Evolutionary conservation across 495 filamentous ascomycete species (phyloP), one percentile per base, ranked within the genome.

Genomic region (Usnea hakonensis): DNA sequence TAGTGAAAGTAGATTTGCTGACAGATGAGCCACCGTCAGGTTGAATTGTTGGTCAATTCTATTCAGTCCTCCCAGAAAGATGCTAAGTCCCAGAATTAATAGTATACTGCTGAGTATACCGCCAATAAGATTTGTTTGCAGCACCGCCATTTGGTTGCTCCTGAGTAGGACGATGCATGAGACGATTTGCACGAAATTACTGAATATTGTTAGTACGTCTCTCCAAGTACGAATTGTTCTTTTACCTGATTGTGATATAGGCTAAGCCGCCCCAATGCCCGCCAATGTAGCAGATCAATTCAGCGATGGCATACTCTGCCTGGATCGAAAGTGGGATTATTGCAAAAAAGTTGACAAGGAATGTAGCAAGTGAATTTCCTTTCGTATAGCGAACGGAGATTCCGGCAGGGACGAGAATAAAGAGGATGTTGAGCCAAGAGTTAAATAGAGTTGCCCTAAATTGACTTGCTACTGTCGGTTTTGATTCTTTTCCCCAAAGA

Each of bases 61-160:
- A 3, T 30, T 17, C 19, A 60, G 23, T 33, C 57, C 57, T 46
- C 57, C 57, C 14, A 60, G 21, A 21, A 60, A 50, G 57, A 60
- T 21, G 36, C 38, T 26, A 30, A 60, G 30, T n/a, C 57, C 57
- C 16, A 48, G 38, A 16, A 60, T 33, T 14, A 60, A n/a, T 19
- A 46, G 57, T 30, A 60, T 30, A n/a, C 40, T 60, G n/a, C 17
- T 21, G 21, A 60, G 41, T n/a, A 50, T 60, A 5, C 17, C 23
- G 57, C 57, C 57, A n/a, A 60, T 60, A 17, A 60, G 30, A 50
- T 19, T 55, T 23, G 19, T 60, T 37, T 60, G 57, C 23, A 60
- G 38, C 21, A 50, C 41, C 5, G 46, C 38, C 30, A 60, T 23
- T 32, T 40, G 57, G 23, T 48, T 17, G 6, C n/a, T n/a, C 38